Conservation (phyloP, 108 stramenopile genomes). For the Nitzschia sp. region DNA sequence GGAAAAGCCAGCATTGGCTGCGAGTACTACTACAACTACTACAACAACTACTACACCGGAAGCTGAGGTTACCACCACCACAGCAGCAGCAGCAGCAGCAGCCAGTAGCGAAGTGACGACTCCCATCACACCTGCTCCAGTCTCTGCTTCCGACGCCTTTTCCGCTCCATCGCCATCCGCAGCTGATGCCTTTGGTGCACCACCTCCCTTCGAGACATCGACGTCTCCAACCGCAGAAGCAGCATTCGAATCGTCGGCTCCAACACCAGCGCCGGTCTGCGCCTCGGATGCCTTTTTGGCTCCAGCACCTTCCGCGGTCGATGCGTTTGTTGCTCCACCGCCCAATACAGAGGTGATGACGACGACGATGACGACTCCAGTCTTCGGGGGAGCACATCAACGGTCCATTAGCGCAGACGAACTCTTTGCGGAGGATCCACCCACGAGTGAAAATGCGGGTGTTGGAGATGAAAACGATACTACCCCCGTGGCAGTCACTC, state of each 20-base stretch:
- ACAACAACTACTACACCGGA: background rate
- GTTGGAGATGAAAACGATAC: background rate
- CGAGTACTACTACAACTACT: background rate
- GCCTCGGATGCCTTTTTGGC: conserved; percentile 1
- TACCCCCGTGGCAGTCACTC: background rate
- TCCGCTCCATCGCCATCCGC: background rate
- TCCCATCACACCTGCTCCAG: background rate
- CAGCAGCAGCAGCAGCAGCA: background rate
- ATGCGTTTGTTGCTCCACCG: background rate
- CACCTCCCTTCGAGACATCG: background rate
- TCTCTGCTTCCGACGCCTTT: background rate
- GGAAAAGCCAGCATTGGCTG: conserved; percentile 46
- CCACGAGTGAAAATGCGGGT: conserved; percentile 2
- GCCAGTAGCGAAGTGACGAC: background rate
- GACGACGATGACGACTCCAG: background rate
- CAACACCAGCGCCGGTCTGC: background rate
- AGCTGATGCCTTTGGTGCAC: background rate
- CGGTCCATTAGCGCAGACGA: conserved; percentile 33
- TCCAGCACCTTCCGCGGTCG: background rate
- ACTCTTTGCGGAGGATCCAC: conserved; percentile 28
- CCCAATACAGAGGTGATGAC: background rate
- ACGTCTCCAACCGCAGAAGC: background rate
- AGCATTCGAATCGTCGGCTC: background rate
- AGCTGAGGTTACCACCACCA: background rate
- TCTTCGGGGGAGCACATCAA: background rate